phyloP scores from a whole-genome alignment of 2,329 filamentous ascomycete species.

The Monosporascus sp. region DNA sequence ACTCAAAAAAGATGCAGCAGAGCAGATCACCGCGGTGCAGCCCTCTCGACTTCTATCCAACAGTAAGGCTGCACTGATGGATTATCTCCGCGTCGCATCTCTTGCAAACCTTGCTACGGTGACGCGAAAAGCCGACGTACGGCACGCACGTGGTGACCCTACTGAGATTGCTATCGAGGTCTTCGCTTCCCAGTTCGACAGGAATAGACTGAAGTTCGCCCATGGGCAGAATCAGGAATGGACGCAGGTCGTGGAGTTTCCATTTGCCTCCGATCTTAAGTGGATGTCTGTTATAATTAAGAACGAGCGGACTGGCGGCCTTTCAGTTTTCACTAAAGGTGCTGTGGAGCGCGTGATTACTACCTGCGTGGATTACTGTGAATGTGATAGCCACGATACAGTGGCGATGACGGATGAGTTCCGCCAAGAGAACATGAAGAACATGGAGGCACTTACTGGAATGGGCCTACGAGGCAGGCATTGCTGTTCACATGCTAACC shows the following conservation, averaged over 20 bases:
- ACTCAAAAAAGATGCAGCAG: constrained; percentile 23
- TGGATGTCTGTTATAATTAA: constrained; percentile 67
- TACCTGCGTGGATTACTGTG: constrained; percentile 45
- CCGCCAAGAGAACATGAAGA: constrained; percentile 47
- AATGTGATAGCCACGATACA: constrained; percentile 26
- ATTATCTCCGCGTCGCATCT: constrained; percentile 55
- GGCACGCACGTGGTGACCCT: constrained; percentile 59
- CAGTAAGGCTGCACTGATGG: constrained; percentile 39
- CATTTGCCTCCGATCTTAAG: constrained; percentile 68
- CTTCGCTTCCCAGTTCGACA: constrained; percentile 61
- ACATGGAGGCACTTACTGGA: constrained; percentile 57
- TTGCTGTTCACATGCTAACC: constrained; percentile 64
- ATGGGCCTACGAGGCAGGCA: constrained; percentile 56
- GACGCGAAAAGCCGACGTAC: constrained; percentile 38
- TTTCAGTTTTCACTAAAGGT: constrained; percentile 49
- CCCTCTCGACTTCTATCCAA: constrained; percentile 32
- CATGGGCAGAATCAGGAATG: constrained; percentile 44
- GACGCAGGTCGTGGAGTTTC: constrained; percentile 59
- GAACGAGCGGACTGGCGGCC: constrained; percentile 28
- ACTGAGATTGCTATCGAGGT: constrained; percentile 72
- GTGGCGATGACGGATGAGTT: constrained; percentile 41
- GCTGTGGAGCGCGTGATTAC: constrained; percentile 64
- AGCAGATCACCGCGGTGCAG: constrained; percentile 13
- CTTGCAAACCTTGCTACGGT: constrained; percentile 51
- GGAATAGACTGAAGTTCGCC: constrained; percentile 48